Base-by-base conservation (phyloP, 1,139 yeast species). In the Kodamaea suecica region DNA sequence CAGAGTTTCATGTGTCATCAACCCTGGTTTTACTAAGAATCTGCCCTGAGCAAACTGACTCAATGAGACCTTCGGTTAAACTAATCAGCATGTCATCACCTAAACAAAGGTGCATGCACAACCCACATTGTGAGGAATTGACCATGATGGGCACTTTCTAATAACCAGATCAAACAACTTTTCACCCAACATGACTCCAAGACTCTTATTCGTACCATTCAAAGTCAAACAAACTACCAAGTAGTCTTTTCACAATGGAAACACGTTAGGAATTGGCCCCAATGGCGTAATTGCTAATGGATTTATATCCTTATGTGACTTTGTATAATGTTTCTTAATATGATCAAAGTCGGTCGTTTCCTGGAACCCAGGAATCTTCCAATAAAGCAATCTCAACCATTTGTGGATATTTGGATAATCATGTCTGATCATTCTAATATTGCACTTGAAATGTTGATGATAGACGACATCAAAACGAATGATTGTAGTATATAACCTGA, bases 391-490 rank as follows among this genome's bases (percentile, higher is more conserved):
- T 50, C 84, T 71, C 48, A 88, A 58, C 95, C 96, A 90, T 43
- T 77, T 66, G 63, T 87, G 83, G 36, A 88, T 63, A 50, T 70
- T 61, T 15, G 97, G 97, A 57, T 78, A 92, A 44, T 87, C 85
- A 44, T 69, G 70, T 53, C 97, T 78, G 52, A 92, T 84, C 72
- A 80, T 84, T 34, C 80, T 79, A 44, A 87, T 61, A 59, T 92
- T 92, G 62, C 96, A 86, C 66, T 92, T 92, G 76, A 92, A 92
- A 59, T 88, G 97, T 60, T 88, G 95, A 37, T 83, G 90, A 55
- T 90, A 90, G 20, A 86, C 95, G 1, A 94, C 84, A 57, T 90
- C 97, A 52, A 90, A 90, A 48, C 97, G 76, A 31, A 85, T 69
- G 42, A 90, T 81, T 7, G 97, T 67, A 23, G 94, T 80, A 63